Base-by-base conservation (phyloP, 129 eudicot genomes). In the Tagetes patula region DNA sequence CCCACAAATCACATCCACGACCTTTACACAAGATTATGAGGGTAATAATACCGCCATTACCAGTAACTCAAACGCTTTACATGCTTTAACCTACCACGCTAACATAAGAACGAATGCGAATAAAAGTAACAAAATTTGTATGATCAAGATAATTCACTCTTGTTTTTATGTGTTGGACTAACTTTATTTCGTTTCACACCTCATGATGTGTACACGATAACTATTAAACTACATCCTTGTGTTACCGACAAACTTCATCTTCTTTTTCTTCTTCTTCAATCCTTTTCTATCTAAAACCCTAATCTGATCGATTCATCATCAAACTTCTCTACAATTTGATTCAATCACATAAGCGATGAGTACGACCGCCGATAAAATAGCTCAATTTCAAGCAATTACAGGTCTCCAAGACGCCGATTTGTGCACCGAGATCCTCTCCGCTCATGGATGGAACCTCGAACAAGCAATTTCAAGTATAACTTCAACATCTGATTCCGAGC, bases 381-480 rank as follows among this genome's bases (percentile, higher is more conserved):
- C 94, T 38, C 90, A 86, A 9, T 94, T 94, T 59, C 99, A 90
- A 86, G 97, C 99, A 5, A 83, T 94, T 14, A 90, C 99, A 13
- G 99, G 99, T 36, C 63, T 94, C 30, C 77, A 86, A 2, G 99
- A 94, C 86, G 39, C 87, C 78, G 97, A 94, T 80, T 86, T 94
- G 75, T 91, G 96, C 84, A 85, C 89, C 3, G 97, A 94, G 60
- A 94, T 94, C 78, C 92, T 93, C 61, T 71, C 95, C 46, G 96
- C 98, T 39, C 96, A 89, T 49, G 82, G 76, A 56, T 93, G 98
- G 98, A 87, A 93, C 84, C 98, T 93, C 70, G 86, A 93, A 56
- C 89, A 42, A 63, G 98, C 98, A 14, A 82, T 93, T 67, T 83
- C 98, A 39, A 56, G 85, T 8, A 82, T 94, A 75, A 88, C 92